Evolutionary conservation across 2,329 filamentous ascomycete genomes (phyloP).

Genomic region (Exophiala aquamarina): DNA sequence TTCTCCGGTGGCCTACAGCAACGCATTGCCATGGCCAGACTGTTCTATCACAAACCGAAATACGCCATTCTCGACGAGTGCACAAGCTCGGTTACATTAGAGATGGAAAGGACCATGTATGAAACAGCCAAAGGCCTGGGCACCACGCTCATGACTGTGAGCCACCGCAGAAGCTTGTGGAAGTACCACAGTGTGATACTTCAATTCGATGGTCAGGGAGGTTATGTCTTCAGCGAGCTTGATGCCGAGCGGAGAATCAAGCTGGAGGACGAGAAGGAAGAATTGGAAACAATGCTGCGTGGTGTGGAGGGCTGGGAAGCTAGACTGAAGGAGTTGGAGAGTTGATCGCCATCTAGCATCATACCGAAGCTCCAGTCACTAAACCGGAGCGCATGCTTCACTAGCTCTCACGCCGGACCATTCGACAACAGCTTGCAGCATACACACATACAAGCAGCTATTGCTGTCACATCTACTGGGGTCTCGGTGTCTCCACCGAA

Average conservation of each 20-base stretch:
- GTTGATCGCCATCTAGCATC: slow-evolving; percentile 10
- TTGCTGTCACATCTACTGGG: no score
- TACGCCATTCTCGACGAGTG: slow-evolving; percentile 98
- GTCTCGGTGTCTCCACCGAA: no score
- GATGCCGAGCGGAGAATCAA: slow-evolving; percentile 83
- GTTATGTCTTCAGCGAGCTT: slow-evolving; percentile 83
- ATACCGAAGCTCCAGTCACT: no score
- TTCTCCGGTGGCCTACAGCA: slow-evolving; percentile 91
- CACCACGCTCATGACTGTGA: slow-evolving; percentile 96
- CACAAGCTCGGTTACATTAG: slow-evolving; percentile 89
- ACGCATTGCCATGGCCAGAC: slow-evolving; percentile 90
- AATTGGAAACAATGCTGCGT: slow-evolving; percentile 80
- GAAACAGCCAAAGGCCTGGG: slow-evolving; percentile 88
- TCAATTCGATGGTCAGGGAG: slow-evolving; percentile 93
- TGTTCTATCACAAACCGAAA: slow-evolving; percentile 89
- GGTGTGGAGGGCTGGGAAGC: slow-evolving; percentile 86
- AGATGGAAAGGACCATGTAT: slow-evolving; percentile 95
- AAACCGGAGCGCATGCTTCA: no score
- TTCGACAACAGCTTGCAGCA: no score
- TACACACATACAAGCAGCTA: no score
- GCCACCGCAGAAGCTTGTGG: slow-evolving; percentile 87
- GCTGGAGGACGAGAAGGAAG: slow-evolving; percentile 95
- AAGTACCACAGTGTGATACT: slow-evolving; percentile 93
- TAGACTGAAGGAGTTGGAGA: slow-evolving; percentile 54
- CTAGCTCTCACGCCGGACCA: no score